A percentile compares a stretch with the other conserved stretches of the same genome.
Conservation (phyloP, 75 land plant genomes). For the Pinus taeda region DNA sequence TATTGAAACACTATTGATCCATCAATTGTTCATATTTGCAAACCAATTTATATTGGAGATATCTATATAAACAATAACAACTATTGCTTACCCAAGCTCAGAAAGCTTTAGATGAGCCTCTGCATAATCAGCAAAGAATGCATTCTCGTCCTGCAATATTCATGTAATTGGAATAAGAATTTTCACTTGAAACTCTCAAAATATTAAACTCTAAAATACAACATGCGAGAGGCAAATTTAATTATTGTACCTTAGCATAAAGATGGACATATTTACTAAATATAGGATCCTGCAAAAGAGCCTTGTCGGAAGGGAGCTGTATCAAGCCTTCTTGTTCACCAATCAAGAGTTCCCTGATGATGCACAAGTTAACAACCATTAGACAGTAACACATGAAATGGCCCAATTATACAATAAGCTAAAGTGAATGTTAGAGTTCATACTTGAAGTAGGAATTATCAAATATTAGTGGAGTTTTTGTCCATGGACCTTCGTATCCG, state of each 20-base stretch:
- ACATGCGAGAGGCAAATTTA: background rate
- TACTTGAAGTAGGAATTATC: conserved; percentile 45
- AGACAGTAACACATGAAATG: background rate
- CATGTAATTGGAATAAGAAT: no score
- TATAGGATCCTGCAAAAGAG: conserved; percentile 38
- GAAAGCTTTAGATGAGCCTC: conserved; percentile 39
- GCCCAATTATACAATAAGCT: no score
- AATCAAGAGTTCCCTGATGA: conserved; percentile 30
- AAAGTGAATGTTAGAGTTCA: background rate
- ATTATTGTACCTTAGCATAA: conserved; percentile 42
- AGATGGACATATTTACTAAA: conserved; percentile 34
- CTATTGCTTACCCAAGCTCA: conserved; percentile 35
- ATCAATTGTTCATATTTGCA: no score
- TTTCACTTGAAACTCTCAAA: no score
- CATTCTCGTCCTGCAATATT: conserved; percentile 41
- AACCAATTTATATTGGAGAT: no score
- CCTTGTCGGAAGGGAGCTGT: conserved; percentile 49
- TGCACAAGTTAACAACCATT: background rate
- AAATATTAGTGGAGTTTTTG: conserved; percentile 27
- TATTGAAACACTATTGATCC: no score
- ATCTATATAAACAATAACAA: no score
- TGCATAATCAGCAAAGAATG: conserved; percentile 44
- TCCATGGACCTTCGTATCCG: conserved; percentile 52
- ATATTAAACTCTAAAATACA: no score
- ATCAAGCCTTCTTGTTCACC: conserved; percentile 39